phyloP scores from a whole-genome alignment of 1,284 basidiomycete species.

The Trichosporon ovoides region DNA sequence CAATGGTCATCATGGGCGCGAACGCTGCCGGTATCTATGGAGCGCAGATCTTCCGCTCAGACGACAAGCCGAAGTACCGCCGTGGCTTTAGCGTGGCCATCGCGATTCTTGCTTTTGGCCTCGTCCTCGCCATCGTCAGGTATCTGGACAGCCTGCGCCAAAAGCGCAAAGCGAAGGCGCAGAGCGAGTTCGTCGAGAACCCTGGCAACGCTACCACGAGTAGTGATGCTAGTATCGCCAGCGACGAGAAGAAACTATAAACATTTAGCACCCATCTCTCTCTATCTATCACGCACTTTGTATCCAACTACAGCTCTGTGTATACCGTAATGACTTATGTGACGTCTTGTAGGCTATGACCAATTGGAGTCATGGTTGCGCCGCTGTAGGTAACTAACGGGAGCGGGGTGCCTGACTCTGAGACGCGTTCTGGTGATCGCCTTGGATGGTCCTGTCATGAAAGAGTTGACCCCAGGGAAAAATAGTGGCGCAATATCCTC shows the following conservation, averaged over 20 bases:
- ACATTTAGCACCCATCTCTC: too few species aligned
- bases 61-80: slow-evolving; percentile 33
- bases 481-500: too few species aligned
- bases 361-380: too few species aligned
- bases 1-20: slow-evolving; percentile 32
- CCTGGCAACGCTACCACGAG: neutral
- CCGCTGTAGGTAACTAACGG: too few species aligned
- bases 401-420: too few species aligned
- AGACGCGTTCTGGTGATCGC: too few species aligned
- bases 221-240: neutral
- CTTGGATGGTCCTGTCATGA: too few species aligned
- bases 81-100: slow-evolving; percentile 31
- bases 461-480: too few species aligned
- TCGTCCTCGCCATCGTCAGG: slow-evolving; percentile 22
- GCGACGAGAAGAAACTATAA: slow-evolving; percentile 1
- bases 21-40: slow-evolving; percentile 36
- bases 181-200: neutral
- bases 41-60: slow-evolving; percentile 32
- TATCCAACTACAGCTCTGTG: neutral
- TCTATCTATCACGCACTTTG: too few species aligned
- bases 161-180: neutral
- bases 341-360: neutral
- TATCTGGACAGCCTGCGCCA: slow-evolving; percentile 13
- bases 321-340: neutral
- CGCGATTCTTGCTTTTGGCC: slow-evolving; percentile 24